Conservation (phyloP, 2,329 filamentous ascomycete species). For the Fusarium robinianum region DNA sequence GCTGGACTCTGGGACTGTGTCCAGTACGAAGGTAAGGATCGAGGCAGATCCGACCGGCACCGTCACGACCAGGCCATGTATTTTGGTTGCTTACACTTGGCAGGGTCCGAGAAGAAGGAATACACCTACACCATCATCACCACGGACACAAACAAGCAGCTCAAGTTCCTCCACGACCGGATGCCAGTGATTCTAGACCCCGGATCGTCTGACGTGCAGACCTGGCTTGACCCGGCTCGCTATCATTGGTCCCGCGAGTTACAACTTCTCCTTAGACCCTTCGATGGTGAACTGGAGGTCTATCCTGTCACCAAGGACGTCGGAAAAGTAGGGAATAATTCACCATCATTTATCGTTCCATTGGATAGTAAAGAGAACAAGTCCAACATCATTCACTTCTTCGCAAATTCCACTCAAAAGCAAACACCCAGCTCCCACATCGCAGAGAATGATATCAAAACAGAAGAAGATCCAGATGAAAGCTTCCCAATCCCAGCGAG, state of each 20-base stretch:
- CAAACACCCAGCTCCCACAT: conserved; percentile 35
- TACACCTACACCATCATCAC: conserved; percentile 97
- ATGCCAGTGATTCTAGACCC: conserved; percentile 94
- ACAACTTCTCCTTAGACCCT: conserved; percentile 79
- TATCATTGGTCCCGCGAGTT: conserved; percentile 78
- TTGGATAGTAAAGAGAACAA: conserved; percentile 87
- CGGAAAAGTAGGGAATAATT: conserved; percentile 92
- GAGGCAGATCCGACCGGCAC: no score
- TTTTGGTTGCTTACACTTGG: conserved; percentile 4
- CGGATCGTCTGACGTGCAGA: conserved; percentile 68
- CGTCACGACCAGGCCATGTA: no score
- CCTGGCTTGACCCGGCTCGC: conserved; percentile 77
- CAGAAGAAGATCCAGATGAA: conserved; percentile 10
- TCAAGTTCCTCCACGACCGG: conserved; percentile 86
- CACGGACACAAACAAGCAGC: conserved; percentile 79
- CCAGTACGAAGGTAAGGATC: conserved; percentile 70
- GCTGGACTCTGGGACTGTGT: conserved; percentile 93
- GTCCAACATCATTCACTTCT: conserved; percentile 92
- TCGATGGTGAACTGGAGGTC: conserved; percentile 75
- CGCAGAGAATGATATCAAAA: background rate
- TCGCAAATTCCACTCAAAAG: conserved; percentile 60
- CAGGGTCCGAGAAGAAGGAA: conserved; percentile 60
- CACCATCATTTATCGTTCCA: conserved; percentile 79
- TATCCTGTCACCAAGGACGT: conserved; percentile 89
- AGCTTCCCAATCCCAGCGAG: no score